A percentile compares a stretch with the other conserved stretches of the same genome.
Conservation (phyloP, 2,329 filamentous ascomycete species). For the Chrysoporthe cubensis region DNA sequence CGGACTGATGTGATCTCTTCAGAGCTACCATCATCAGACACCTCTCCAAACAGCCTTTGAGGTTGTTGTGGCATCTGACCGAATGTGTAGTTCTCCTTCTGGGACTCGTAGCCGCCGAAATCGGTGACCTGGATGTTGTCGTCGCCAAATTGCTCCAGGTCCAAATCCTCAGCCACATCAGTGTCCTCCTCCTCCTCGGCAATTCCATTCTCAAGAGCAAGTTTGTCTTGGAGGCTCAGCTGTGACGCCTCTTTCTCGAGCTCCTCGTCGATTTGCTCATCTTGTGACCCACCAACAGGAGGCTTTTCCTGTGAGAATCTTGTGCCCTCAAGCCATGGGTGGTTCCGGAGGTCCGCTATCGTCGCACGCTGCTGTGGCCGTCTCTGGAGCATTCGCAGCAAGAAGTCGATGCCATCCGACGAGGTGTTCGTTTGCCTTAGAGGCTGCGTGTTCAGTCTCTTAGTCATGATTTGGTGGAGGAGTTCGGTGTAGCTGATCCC, state of each 20-base stretch:
- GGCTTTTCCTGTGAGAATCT: slow-evolving; percentile 39
- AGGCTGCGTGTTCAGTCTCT: slow-evolving; percentile 67
- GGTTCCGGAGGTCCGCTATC: slow-evolving; percentile 68
- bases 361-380: slow-evolving; percentile 78
- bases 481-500: slow-evolving; percentile 80
- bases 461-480: slow-evolving; percentile 84
- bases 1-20: slow-evolving; percentile 53
- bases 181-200: slow-evolving; percentile 18
- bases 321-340: slow-evolving; percentile 69
- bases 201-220: slow-evolving; percentile 37
- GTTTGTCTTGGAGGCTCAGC: slow-evolving; percentile 60
- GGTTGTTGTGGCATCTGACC: slow-evolving; percentile 49
- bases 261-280: slow-evolving; percentile 66
- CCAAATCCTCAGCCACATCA: slow-evolving; percentile 34
- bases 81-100: slow-evolving; percentile 78
- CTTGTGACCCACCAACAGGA: slow-evolving; percentile 45
- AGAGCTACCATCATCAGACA: slow-evolving; percentile 59
- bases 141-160: slow-evolving; percentile 31
- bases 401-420: slow-evolving; percentile 70
- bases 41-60: slow-evolving; percentile 58
- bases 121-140: slow-evolving; percentile 43
- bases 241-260: slow-evolving; percentile 65
- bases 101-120: slow-evolving; percentile 65
- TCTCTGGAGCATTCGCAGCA: slow-evolving; percentile 79
- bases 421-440: slow-evolving; percentile 65